Conservation (phyloP, 116 monocot genomes). For the Phalaenopsis hybrid region DNA sequence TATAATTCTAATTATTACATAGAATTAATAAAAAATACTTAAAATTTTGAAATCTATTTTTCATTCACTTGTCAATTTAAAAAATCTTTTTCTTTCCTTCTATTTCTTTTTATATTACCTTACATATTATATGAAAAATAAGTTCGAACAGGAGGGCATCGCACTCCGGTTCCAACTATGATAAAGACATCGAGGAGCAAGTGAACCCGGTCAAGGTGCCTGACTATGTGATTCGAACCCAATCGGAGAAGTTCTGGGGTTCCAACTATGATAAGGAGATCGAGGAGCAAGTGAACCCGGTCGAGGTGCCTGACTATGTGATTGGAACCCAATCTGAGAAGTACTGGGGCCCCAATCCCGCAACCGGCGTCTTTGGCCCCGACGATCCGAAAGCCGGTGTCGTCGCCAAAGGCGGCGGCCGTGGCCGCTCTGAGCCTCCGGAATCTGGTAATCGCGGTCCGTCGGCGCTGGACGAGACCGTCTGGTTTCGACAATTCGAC, state of each 20-base stretch:
- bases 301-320: slow-evolving; percentile 36
- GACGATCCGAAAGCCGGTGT: slow-evolving; percentile 2
- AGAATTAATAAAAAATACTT: no score
- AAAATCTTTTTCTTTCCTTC: neutral
- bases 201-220: slow-evolving; percentile 20
- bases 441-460: neutral
- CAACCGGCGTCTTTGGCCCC: slow-evolving; percentile 40
- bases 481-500: slow-evolving; percentile 16
- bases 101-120: neutral
- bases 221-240: slow-evolving; percentile 31
- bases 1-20: neutral
- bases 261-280: slow-evolving; percentile 28
- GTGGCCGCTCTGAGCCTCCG: neutral
- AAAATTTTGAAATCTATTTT: no score
- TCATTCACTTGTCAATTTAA: neutral
- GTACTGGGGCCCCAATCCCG: slow-evolving; percentile 43
- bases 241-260: slow-evolving; percentile 33
- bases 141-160: neutral
- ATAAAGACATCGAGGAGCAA: slow-evolving; percentile 29
- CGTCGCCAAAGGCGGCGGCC: neutral
- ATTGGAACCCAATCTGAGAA: slow-evolving; percentile 20
- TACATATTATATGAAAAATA: no score
- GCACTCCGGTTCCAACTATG: slow-evolving; percentile 18
- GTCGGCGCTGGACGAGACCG: slow-evolving; percentile 39
- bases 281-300: slow-evolving; percentile 19